Base-by-base conservation (phyloP, 805 yeast species). In the Ogataea wickerhamii region DNA sequence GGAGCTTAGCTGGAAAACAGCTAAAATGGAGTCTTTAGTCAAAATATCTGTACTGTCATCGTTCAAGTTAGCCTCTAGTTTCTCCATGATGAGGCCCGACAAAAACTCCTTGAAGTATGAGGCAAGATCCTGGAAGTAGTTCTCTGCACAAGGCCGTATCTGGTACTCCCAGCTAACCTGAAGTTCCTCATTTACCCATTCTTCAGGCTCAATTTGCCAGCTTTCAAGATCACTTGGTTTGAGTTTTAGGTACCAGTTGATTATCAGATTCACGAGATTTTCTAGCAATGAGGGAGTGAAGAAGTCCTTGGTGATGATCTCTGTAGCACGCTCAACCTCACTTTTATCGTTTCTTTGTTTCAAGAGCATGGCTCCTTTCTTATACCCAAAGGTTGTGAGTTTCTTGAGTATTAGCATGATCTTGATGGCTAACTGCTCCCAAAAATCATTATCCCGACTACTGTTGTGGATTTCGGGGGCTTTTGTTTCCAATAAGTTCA, bases 161-260 rank as follows among this genome's bases (percentile, higher is more conserved):
- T 85, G 89, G 56, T 68, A 87, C 55, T 89, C 97, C 80, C 86
- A 87, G 54, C 82, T 80, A 4, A 78, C 67, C 35, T 79, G 73
- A 40, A 81, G 64, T 48, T 88, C 95, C 53, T 87, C 95, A 46
- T 80, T 79, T 16, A 85, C 79, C 87, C 95, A 93, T 58, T 87
- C 96, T 57, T 88, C 98, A 0, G 98, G 96, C 43, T 88, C 95
- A 13, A 73, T 59, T 10, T 69, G 57, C 98, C 98, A 93, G 26
- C 76, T 66, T 49, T 85, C 94, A 33, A 91, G 59, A 55, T 89
- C 97, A 2, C 73, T 60, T 0, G 91, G 87, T 41, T 80, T 76
- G 33, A 89, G 60, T 39, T 82, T 74, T 45, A 93, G 67, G 59
- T 87, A 89, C 76, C 82, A 81, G 28, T 72, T 68, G 41, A 88